These are phyloP conservation scores for Antrodiella citrinella DNA, from an alignment of 768 basidiomycete genomes.

Conservation along the genomic window DNA sequence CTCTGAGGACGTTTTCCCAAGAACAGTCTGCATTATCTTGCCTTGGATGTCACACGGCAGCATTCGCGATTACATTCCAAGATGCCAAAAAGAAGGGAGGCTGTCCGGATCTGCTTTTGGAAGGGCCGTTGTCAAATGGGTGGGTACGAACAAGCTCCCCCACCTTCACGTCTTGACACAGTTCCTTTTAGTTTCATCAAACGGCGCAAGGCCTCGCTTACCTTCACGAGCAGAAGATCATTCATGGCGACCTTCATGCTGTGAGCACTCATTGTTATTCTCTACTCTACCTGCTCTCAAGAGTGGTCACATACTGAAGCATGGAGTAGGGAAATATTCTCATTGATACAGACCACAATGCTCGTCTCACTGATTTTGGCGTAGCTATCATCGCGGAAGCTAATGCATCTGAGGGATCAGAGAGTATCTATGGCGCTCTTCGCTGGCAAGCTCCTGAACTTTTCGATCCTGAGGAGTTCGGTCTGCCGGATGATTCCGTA, in stretches of 20 bases:
- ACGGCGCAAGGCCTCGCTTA: conserved; percentile 3
- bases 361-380: conserved; percentile 2
- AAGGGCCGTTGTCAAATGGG: not conserved
- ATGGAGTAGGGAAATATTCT: conserved; percentile 5
- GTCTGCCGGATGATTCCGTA: not conserved
- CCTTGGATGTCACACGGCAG: conserved; percentile 4
- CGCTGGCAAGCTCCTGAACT: not conserved
- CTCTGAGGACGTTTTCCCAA: not conserved
- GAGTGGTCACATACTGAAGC: too few species aligned
- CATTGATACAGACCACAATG: not conserved
- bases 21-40: not conserved
- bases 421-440: not conserved
- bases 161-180: not conserved
- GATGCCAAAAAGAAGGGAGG: not conserved
- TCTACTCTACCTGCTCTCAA: not conserved
- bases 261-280: not conserved
- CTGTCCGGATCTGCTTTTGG: not conserved
- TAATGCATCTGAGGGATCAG: not conserved
- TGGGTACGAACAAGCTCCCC: not conserved
- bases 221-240: conserved; percentile 2
- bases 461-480: not conserved
- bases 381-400: not conserved
- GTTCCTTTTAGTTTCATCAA: not conserved
- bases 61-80: not conserved
- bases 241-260: conserved; percentile 3